phyloP scores from a whole-genome alignment of 345 rosid species.

The Brassica napus region DNA sequence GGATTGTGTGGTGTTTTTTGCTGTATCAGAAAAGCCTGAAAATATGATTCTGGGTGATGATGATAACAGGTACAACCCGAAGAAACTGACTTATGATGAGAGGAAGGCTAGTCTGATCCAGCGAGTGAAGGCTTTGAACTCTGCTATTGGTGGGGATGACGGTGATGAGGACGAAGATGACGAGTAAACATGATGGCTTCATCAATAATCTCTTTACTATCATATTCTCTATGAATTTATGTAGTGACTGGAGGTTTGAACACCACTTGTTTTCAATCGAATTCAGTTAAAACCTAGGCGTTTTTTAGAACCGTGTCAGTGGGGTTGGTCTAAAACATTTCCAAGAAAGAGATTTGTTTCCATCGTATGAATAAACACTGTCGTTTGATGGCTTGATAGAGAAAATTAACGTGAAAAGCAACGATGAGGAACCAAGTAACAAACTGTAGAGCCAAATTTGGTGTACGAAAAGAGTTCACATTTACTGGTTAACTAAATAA shows the following conservation, averaged over 20 bases:
- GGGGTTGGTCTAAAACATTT: not conserved
- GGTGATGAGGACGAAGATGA: constrained; percentile 18
- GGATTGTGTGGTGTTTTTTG: not conserved
- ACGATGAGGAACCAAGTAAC: not conserved
- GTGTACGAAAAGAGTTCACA: not conserved
- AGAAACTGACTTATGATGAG: constrained; percentile 30
- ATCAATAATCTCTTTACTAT: not conserved
- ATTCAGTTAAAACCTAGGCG: not conserved
- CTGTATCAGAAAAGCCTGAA: not conserved
- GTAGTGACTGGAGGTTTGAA: not conserved
- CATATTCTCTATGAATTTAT: not conserved
- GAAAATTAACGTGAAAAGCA: not conserved
- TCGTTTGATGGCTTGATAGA: not conserved
- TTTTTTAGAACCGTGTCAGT: not conserved
- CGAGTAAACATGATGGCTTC: constrained; percentile 3
- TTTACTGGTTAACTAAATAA: not conserved
- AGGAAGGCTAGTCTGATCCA: constrained; percentile 34
- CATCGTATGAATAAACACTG: not conserved
- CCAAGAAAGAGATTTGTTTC: not conserved
- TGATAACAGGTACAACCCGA: constrained; percentile 27
- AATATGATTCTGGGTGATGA: not conserved
- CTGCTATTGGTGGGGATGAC: constrained; percentile 20
- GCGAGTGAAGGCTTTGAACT: constrained; percentile 26
- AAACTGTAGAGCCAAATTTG: not conserved
- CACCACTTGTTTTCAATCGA: constrained; percentile 1